phyloP scores from a whole-genome alignment of 2,329 filamentous ascomycete genomes.

The Fulvia fulva region DNA sequence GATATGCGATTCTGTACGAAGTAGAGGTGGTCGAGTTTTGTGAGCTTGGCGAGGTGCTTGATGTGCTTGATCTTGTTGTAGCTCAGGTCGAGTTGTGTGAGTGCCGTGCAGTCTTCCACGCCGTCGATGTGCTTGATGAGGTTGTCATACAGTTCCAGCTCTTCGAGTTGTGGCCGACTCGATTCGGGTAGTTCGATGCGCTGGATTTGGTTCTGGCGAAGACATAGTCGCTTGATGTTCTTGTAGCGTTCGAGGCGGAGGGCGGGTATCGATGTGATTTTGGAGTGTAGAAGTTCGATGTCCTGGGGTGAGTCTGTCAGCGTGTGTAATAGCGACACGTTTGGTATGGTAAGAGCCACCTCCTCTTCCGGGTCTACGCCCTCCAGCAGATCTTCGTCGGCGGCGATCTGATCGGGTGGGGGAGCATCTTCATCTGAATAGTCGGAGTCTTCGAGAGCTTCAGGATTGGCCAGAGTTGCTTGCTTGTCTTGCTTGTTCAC shows the following conservation, averaged over 20 bases:
- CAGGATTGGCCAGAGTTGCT: slow-evolving; percentile 68
- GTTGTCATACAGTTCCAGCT: slow-evolving; percentile 96
- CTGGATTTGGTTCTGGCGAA: slow-evolving; percentile 87
- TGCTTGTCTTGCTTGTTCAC: slow-evolving; percentile 68
- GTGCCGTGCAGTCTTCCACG: slow-evolving; percentile 69
- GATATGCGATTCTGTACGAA: slow-evolving; percentile 94
- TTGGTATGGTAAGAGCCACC: slow-evolving; percentile 31
- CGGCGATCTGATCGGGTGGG: slow-evolving; percentile 69
- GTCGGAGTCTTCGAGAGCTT: slow-evolving; percentile 78
- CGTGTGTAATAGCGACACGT: slow-evolving; percentile 3
- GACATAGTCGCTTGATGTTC: slow-evolving; percentile 66
- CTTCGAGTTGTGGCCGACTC: slow-evolving; percentile 64
- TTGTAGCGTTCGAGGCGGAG: slow-evolving; percentile 81
- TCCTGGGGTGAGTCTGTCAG: slow-evolving; percentile 44
- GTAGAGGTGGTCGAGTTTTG: slow-evolving; percentile 75
- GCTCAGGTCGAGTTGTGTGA: slow-evolving; percentile 81
- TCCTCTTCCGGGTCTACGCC: slow-evolving; percentile 54
- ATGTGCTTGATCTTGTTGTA: slow-evolving; percentile 99
- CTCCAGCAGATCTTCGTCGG: slow-evolving; percentile 69
- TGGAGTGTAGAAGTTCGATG: slow-evolving; percentile 85
- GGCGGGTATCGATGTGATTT: slow-evolving; percentile 71
- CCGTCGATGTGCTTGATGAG: slow-evolving; percentile 81
- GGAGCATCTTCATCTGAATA: slow-evolving; percentile 70
- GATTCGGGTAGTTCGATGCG: slow-evolving; percentile 68
- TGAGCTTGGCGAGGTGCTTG: slow-evolving; percentile 77